Base-by-base conservation (phyloP, 129 eudicot species). In the Escallonia rubra region DNA sequence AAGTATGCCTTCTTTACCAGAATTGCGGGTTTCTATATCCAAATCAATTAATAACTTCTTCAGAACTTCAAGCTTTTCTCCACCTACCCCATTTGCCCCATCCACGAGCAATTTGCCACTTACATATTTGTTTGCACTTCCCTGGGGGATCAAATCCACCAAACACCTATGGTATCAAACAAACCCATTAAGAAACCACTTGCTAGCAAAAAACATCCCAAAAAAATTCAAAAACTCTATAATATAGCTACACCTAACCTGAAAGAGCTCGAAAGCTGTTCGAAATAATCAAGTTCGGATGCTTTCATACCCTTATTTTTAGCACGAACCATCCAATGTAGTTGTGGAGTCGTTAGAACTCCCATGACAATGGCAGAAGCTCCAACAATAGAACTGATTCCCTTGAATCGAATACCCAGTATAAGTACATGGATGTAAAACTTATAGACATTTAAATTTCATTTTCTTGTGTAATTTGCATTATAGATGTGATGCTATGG, bases 291-390 rank as follows among this genome's bases (percentile, higher is more conserved):
- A 8, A 38, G 70, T 52, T 66, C 60, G 13, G 70, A 66, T 40
- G 70, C 38, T 13, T 51, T 50, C 9, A 7, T 23, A 0, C 70
- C 60, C 41, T 66, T 66, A 51, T 66, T 66, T 6, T 71, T 86
- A n/a, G 81, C 84, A 60, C 90, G 91, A 49, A 92, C 98, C 88
- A 92, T 92, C 98, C 98, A 92, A 69, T 92, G 98, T 69, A 92
- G 84, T 70, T 89, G 95, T 66, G 98, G 98, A 64, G 98, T 92
- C 51, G 98, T 92, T 52, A 92, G 70, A 14, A 92, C 62, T 59
- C 98, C 96, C 79, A 81, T 70, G 74, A 86, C 90, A 64, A 63
- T 70, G 55, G 77, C 79, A 84, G 64, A 72, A 41, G 86, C 95
- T 67, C 91, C 82, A 49, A 83, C 70, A 70, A 92, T 80, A 71